Evolutionary conservation across 805 yeast genomes (phyloP).

Genomic region (Candida manassasensis): DNA sequence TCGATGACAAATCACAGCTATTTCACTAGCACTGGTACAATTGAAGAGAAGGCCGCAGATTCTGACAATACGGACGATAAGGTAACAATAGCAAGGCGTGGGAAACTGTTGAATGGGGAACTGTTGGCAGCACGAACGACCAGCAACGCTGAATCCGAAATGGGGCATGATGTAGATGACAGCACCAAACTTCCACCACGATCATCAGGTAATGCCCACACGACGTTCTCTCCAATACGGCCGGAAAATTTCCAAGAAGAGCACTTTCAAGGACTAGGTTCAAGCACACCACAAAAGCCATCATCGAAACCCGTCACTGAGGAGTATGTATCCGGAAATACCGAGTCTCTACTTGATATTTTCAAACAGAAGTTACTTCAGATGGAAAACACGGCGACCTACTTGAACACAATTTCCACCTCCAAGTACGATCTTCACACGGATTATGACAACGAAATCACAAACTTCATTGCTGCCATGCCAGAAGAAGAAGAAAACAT

Average conservation of each 20-base stretch:
- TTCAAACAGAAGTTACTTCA: slow-evolving; percentile 12
- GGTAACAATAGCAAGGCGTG: too few species aligned
- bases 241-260: slow-evolving; percentile 1
- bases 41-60: too few species aligned
- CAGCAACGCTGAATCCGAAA: too few species aligned
- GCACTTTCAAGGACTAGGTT: not conserved
- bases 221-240: slow-evolving; percentile 2
- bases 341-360: not conserved
- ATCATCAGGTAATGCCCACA: not conserved
- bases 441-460: slow-evolving; percentile 62
- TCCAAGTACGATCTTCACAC: slow-evolving; percentile 44
- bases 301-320: not conserved
- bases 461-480: slow-evolving; percentile 61
- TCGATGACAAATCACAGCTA: too few species aligned
- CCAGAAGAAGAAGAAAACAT: slow-evolving; percentile 64
- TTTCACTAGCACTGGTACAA: too few species aligned
- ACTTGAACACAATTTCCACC: slow-evolving; percentile 27
- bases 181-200: not conserved
- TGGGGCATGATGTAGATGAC: too few species aligned
- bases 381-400: slow-evolving; percentile 34
- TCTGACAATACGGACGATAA: too few species aligned
- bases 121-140: too few species aligned
- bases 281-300: slow-evolving; percentile 8
- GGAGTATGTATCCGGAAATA: not conserved
- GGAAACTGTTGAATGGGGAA: too few species aligned